Evolutionary conservation across 306 rosid species (phyloP).

Genomic region (Cicer judaicum): DNA sequence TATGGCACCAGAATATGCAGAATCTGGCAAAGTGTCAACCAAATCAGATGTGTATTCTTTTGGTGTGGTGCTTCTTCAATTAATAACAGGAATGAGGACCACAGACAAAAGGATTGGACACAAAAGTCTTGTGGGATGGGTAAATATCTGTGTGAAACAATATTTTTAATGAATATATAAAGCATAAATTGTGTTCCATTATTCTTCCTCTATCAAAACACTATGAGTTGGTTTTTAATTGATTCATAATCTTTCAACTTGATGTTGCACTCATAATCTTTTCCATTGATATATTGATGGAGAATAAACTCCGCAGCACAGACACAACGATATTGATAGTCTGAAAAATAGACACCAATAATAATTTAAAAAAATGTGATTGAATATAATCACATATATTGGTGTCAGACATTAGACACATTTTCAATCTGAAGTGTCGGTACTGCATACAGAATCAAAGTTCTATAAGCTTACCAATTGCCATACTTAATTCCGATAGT

Average conservation of each 20-base stretch:
- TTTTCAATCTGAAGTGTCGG: neutral
- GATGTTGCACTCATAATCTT: neutral
- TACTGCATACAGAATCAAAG: neutral
- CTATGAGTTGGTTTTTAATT: neutral
- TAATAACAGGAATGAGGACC: constrained; percentile 73
- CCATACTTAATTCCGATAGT: no score
- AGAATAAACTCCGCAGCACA: neutral
- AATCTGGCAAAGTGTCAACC: constrained; percentile 72
- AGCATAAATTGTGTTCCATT: constrained; percentile 4
- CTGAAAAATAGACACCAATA: neutral
- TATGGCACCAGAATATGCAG: constrained; percentile 88
- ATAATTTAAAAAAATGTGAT: neutral
- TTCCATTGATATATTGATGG: neutral
- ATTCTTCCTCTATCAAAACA: neutral
- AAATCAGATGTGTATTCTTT: constrained; percentile 84
- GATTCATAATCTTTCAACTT: neutral
- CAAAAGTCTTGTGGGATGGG: constrained; percentile 88
- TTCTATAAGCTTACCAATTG: no score
- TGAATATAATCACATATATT: neutral
- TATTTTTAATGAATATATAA: neutral
- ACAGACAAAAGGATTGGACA: constrained; percentile 67
- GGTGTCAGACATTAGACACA: neutral
- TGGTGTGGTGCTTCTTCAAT: constrained; percentile 77
- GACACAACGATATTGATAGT: neutral
- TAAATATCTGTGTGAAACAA: constrained; percentile 42